Percentiles rank a stretch among this genome's conserved stretches.
Evolutionary conservation across 805 yeast species (phyloP).

Genomic region (Lachancea mirantina): DNA sequence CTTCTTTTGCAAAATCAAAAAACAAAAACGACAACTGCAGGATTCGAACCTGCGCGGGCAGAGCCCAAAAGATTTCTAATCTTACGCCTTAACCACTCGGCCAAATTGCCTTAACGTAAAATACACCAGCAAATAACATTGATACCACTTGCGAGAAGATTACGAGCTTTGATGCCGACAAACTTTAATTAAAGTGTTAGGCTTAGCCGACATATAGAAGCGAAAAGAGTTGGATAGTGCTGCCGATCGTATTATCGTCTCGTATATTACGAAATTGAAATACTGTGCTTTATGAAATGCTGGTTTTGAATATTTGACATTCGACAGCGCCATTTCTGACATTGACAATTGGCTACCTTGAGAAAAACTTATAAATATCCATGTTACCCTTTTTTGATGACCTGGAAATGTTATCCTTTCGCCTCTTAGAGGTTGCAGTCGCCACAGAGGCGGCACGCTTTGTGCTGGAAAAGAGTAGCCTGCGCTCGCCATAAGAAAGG

Average conservation of each 20-base stretch:
- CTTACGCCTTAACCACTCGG: conserved; percentile 61
- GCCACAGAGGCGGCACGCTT: conserved; percentile 1
- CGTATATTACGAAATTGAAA: too few species aligned
- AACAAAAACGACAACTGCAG: conserved; percentile 11
- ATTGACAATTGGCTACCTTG: conserved; percentile 2
- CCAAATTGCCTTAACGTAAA: conserved; percentile 44
- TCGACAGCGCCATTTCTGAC: neutral
- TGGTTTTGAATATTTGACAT: too few species aligned
- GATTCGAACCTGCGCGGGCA: conserved; percentile 41
- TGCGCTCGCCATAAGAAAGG: conserved; percentile 26
- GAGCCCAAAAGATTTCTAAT: conserved; percentile 47
- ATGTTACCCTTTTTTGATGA: neutral
- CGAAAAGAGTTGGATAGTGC: too few species aligned
- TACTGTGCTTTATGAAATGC: too few species aligned
- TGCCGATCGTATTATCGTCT: too few species aligned
- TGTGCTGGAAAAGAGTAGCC: conserved; percentile 17
- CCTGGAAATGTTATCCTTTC: neutral
- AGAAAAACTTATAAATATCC: conserved; percentile 4
- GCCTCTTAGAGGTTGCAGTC: neutral
- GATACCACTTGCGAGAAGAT: too few species aligned
- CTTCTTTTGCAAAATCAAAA: neutral
- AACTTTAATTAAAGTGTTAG: too few species aligned
- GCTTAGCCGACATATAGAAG: too few species aligned
- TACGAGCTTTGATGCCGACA: too few species aligned
- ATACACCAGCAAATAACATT: too few species aligned